Evolutionary conservation across 768 basidiomycete species (phyloP).

Genomic region (Suillus paluster): DNA sequence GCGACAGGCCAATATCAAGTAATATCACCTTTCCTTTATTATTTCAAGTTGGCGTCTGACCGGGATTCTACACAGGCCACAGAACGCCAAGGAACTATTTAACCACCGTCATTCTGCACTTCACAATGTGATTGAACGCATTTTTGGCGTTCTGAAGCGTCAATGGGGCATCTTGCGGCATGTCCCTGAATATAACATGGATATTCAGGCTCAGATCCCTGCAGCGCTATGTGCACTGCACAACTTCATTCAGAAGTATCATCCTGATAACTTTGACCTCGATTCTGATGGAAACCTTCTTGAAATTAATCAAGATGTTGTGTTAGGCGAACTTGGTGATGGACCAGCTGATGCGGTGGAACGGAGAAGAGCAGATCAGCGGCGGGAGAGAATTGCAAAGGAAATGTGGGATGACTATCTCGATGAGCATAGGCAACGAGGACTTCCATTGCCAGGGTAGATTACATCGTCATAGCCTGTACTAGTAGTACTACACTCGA

Average conservation of each 20-base stretch:
- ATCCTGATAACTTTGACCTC: background rate
- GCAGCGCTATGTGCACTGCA: constrained; percentile 23
- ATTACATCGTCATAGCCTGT: too few species aligned
- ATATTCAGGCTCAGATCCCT: constrained; percentile 18
- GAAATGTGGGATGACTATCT: too few species aligned
- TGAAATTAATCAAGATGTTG: background rate
- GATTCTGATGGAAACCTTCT: background rate
- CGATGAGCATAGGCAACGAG: too few species aligned
- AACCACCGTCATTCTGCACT: background rate
- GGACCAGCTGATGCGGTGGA: constrained; percentile 10
- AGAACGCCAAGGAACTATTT: constrained; percentile 5
- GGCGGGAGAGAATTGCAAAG: background rate
- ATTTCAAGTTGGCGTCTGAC: too few species aligned
- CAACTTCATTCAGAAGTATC: background rate
- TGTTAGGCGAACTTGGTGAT: background rate
- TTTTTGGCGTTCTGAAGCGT: constrained; percentile 21
- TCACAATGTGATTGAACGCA: background rate
- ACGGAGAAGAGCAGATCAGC: constrained; percentile 4
- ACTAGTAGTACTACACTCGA: too few species aligned
- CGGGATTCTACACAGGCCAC: background rate
- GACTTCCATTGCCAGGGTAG: too few species aligned
- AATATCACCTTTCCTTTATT: too few species aligned
- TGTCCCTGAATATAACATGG: constrained; percentile 9
- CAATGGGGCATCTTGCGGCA: constrained; percentile 17
- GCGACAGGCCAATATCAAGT: background rate